Evolutionary conservation across 331 rosid species (phyloP).

Genomic region (Rhamnella rubrinervis): DNA sequence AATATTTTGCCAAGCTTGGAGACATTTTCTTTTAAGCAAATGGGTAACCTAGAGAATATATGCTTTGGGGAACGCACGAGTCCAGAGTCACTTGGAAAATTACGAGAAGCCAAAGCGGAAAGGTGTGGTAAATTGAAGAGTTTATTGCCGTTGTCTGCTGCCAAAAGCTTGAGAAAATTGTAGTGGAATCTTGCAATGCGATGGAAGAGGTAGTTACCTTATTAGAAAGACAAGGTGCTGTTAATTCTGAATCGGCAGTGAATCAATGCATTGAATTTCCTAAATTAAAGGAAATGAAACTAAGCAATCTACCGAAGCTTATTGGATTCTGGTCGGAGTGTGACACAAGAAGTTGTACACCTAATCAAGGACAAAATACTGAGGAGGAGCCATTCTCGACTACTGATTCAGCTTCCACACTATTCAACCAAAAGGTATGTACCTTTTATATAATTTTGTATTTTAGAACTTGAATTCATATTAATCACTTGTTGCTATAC

Average conservation of each 20-base stretch:
- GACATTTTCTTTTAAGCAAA: background rate
- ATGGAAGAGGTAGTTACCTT: slow-evolving; percentile 6
- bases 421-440: too few species aligned
- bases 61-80: background rate
- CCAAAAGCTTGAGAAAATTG: slow-evolving; percentile 11
- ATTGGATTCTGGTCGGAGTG: background rate
- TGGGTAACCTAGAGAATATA: slow-evolving; percentile 10
- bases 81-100: slow-evolving; percentile 2
- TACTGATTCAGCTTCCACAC: background rate
- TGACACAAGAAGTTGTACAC: background rate
- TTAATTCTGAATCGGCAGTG: background rate
- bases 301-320: background rate
- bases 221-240: background rate
- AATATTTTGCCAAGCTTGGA: slow-evolving; percentile 23
- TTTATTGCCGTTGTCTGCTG: slow-evolving; percentile 20
- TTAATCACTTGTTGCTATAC: too few species aligned
- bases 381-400: background rate
- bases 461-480: too few species aligned
- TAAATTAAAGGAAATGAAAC: background rate
- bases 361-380: background rate
- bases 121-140: slow-evolving; percentile 17
- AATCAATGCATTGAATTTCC: background rate
- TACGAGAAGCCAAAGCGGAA: slow-evolving; percentile 8
- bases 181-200: slow-evolving; percentile 8
- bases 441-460: too few species aligned